Base-by-base conservation (phyloP, 192 early-diverging fungal genomes). In the Rhizophagus clarus region DNA sequence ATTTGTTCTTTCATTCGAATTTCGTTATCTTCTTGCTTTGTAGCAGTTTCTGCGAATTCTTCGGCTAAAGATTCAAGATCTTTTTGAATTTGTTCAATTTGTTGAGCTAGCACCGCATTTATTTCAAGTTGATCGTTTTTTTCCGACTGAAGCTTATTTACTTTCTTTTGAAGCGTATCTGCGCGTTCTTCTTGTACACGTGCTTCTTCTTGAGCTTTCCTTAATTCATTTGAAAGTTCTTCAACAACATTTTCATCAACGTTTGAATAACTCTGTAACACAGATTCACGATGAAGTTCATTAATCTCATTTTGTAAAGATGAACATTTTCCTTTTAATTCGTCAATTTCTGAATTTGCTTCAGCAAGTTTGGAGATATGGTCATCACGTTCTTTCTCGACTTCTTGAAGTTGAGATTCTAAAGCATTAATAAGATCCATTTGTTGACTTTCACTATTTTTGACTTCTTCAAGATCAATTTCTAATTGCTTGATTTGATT, bases 61-160 rank as follows among this genome's bases (percentile, higher is more conserved):
- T 81, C 79, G 12, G 85, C 81, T 8, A 86, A 72, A 24, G 74
- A 77, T 56, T 84, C 83, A 26, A 86, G 80, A 37, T 86, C 85
- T 28, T 81, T 73, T 17, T 79, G 83, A 45, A 84, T n/a, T 40
- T 70, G 70, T 67, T 84, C 80, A 47, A 84, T 26, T 79, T 79
- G 77, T 20, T 70, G 22, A 15, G 31, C n/a, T 40, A 79, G 37
- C 1, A 71, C 68, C 1, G 3, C 29, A 47, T 71, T 70, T 40
- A 62, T 71, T 11, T 42, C 49, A 22, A 66, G 0, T 20, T 77
- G n/a, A 31, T 67, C 15, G 8, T 72, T 15, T 1, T 72, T 62
- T 24, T 37, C 60, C 5, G n/a, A 5, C 17, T 61, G 9, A 61
- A 76, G 15, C 37, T 61, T 29, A 20, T 42, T 26, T 29, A n/a